Evolutionary conservation across 2,329 filamentous ascomycete species (phyloP), one percentile per base, ranked within the genome.

Genomic region (Fusarium paranaense): DNA sequence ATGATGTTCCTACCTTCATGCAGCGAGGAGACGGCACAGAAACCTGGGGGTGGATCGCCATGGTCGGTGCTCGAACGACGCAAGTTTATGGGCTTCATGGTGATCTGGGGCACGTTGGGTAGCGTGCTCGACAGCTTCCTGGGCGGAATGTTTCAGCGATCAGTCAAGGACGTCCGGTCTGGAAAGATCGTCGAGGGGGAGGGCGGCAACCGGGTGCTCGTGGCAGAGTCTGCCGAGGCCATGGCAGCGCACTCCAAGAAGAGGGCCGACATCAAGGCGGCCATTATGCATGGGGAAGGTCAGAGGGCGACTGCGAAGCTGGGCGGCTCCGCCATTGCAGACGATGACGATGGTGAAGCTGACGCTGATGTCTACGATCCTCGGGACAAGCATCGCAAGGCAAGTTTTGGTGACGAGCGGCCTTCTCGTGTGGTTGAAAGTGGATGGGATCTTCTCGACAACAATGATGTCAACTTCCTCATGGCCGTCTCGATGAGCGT

Each of bases 391-490:
- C 83, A 87, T 66, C 85, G 88, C 50, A 84, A 83, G 78, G 76
- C 87, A 8, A 90, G 86, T 78, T 88, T 89, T 85, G 83, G 89
- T 3, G 85, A 87, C 66, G 84, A 87, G 65, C 87, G 86, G 77
- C 89, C 92, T 69, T 92, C 91, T 61, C 86, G 93, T 20, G 85
- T 91, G 6, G 83, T 92, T 8, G 90, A 94, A 83, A 93, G 86
- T 75, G 95, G 80, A 60, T 87, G 84, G 89, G 89, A 98, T 80
- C 81, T 97, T 70, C 86, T 99, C 66, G 95, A 97, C 82, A 99
- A 99, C 82, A 99, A 99, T 82, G 93, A 94, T 64, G 95, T 99
- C 77, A 99, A 99, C 82, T 90, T 98, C 67, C 82, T 96, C 66
- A 98, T 98, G 96, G 95, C 96, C 0, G 87, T 90, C 16, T 87